Conservation (phyloP, 2,329 filamentous ascomycete species). For the Lanzia echinophila region DNA sequence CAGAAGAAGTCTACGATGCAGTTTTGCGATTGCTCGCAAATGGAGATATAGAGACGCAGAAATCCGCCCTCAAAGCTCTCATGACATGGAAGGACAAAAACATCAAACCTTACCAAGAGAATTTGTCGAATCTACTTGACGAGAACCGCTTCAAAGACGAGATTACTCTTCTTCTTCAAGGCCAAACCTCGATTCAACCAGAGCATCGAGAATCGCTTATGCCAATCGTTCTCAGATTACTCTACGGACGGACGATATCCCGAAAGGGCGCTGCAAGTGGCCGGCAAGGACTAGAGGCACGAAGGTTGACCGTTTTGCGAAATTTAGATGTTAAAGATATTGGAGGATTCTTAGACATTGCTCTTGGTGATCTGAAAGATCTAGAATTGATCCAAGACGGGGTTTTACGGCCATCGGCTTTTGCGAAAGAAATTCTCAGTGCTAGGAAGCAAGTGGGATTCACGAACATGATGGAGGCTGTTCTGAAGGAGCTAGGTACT, state of each 20-base stretch:
- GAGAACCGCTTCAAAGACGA: conserved; percentile 91
- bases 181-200: conserved; percentile 63
- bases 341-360: conserved; percentile 74
- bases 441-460: conserved; percentile 82
- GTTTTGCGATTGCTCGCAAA: conserved; percentile 73
- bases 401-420: conserved; percentile 34
- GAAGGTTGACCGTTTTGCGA: conserved; percentile 73
- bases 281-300: conserved; percentile 73
- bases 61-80: conserved; percentile 73
- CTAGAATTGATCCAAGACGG: conserved; percentile 48
- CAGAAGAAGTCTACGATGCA: conserved; percentile 67
- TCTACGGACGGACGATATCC: conserved; percentile 85
- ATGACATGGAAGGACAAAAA: conserved; percentile 81
- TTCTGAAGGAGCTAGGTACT: conserved; percentile 76
- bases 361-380: conserved; percentile 62
- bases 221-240: conserved; percentile 76
- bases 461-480: conserved; percentile 81
- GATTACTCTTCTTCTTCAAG: conserved; percentile 78
- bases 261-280: conserved; percentile 71
- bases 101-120: conserved; percentile 74
- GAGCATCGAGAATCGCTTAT: conserved; percentile 70
- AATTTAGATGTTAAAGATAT: conserved; percentile 69
- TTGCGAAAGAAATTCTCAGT: conserved; percentile 54
- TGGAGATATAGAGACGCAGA: conserved; percentile 86
- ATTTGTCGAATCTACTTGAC: conserved; percentile 79